Base-by-base conservation (phyloP, 352 stramenopile species). In the Globisporangium barbulae region DNA sequence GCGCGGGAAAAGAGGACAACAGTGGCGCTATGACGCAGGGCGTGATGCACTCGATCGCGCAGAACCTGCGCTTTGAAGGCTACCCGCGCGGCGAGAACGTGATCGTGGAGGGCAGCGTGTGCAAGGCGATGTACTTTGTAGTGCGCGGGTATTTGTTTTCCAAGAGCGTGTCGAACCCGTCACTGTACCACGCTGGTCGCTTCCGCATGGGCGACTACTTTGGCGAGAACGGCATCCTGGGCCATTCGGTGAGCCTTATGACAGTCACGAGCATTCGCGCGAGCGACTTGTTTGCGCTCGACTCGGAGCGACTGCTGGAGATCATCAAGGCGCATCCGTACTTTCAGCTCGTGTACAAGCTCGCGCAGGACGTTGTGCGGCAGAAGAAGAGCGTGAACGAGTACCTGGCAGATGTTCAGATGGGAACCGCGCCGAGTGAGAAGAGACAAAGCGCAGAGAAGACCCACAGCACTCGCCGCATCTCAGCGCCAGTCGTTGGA, bases 121-220 rank as follows among this genome's bases (percentile, higher is more conserved):
- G 76, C 58, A 76, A 71, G 5, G 75, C 79, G 15, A 85, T 91
- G 70, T 88, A 89, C 56, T 91, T 91, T 45, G 77, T 90, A 31
- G 82, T 89, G 15, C 71, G 71, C 2, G 80, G 82, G 4, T 81
- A 88, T 17, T 49, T 90, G 17, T 68, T 82, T 53, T 75, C 76
- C 10, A 79, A 81, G 52, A 86, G 72, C 56, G 22, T 71, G 41
- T 83, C 79, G 15, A 84, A 86, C 50, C 53, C 79, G 19, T 48
- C 42, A 8, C 63, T 83, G n/a, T 85, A 89, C 44, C 71, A 82
- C n/a, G 74, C 69, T 2, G 67, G 59, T 8, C 69, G 74, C 28
- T 89, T 74, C 62, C 70, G 71, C 41, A 70, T 70, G 35, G 79
- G 81, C 7, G 75, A 88, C 49, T 87, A 81, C 57, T 88, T 90